Evolutionary conservation across 805 yeast species (phyloP), one percentile per base, ranked within the genome.

Genomic region (Cyberlindnera maclurae): DNA sequence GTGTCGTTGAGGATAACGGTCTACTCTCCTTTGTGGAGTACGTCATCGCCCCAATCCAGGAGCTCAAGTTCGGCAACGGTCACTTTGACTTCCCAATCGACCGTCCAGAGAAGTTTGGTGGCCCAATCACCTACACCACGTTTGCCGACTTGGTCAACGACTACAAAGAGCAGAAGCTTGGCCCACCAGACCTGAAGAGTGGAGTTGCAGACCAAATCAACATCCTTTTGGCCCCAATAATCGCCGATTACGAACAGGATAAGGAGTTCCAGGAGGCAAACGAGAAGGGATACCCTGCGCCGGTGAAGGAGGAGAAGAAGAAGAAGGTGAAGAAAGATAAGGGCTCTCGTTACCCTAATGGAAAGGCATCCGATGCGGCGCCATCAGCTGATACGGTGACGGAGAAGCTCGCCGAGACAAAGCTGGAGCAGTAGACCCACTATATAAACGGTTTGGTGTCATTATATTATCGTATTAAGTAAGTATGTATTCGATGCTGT

Each of bases 31-130:
- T 93, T 58, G 67, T 89, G 42, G 83, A 90, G 62, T 78, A 71
- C 55, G 96, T 90, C 36, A 62, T 90, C 34, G 79, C 79, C 45
- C 98, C 98, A 49, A 80, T 89, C 48, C 80, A 85, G 55, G 89
- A 79, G 60, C 71, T 90, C 56, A 79, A 82, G 60, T 48, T 69
- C 27, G 83, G 74, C 26, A 67, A 68, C 28, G 77, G 72, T 15
- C 61, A 62, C 33, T 83, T 87, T 50, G 65, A 70, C 37, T 86
- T 93, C 65, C 68, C 62, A 59, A 77, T 93, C 51, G 77, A 82
- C 55, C 82, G 98, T 65, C 97, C 97, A 34, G 99, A 93, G 62
- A 81, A 93, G 65, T 93, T 86, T 61, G 98, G 99, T 51, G 99
- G 99, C 37, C 82, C 95, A 50, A 70, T 93, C 41, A 68, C 80